Evolutionary conservation across 2,329 filamentous ascomycete genomes (phyloP).

Genomic region (Fonsecaea erecta): DNA sequence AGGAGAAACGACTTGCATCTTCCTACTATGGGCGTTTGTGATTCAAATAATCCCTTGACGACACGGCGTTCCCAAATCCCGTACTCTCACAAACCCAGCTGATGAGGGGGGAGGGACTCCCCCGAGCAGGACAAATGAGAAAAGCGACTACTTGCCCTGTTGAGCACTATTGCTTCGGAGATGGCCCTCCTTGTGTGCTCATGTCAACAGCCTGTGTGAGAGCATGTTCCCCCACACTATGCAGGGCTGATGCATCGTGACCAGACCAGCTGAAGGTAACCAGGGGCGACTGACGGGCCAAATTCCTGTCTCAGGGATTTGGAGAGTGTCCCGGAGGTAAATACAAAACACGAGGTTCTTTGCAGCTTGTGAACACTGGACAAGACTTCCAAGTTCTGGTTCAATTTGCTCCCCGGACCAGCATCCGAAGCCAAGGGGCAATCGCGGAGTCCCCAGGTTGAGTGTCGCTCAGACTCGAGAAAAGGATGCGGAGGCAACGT

Average conservation of each 20-base stretch:
- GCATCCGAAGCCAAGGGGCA: not conserved
- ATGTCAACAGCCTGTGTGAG: slow-evolving; percentile 26
- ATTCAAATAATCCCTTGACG: not conserved
- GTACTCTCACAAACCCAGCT: slow-evolving; percentile 1
- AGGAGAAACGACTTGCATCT: not conserved
- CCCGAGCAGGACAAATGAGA: not conserved
- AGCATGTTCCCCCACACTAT: slow-evolving; percentile 30
- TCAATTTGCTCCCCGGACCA: slow-evolving; percentile 7
- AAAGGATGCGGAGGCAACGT: slow-evolving; percentile 14
- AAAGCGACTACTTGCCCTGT: not conserved
- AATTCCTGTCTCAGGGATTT: not conserved
- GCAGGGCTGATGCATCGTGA: slow-evolving; percentile 18
- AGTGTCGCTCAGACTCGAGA: not conserved
- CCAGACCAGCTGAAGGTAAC: slow-evolving; percentile 13
- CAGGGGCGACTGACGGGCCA: not conserved
- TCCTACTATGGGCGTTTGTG: not conserved
- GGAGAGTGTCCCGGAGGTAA: not conserved
- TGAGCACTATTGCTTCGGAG: not conserved
- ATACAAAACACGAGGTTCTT: not conserved
- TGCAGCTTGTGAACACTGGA: slow-evolving; percentile 5
- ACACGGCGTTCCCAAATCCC: not conserved
- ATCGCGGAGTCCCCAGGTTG: slow-evolving; percentile 19
- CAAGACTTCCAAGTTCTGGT: not conserved
- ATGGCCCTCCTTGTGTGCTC: slow-evolving; percentile 1
- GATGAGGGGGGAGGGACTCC: not conserved